Base-by-base conservation (phyloP, 2,329 filamentous ascomycete species). In the Elsinoe necatrix region DNA sequence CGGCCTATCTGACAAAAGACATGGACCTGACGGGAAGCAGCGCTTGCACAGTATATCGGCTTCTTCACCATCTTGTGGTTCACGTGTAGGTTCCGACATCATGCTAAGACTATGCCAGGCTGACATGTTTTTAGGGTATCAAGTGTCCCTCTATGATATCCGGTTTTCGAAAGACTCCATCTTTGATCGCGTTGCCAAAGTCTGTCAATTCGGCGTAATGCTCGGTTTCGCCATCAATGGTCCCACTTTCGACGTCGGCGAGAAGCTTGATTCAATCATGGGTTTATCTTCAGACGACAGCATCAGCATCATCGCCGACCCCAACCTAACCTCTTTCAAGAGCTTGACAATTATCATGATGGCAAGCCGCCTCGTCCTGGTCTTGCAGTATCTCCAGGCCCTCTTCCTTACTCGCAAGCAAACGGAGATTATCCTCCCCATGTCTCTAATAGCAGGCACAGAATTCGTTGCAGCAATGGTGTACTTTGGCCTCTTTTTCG, bases 41-140 rank as follows among this genome's bases (percentile, higher is more conserved):
- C 58, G 3, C 60, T 75, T 1, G 64, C 63, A 31, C 63, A 75
- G 34, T 77, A 81, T 63, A 70, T 80, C 54, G 71, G 79, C 41
- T 80, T 79, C 65, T 75, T 82, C 63, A 68, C 78, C 20, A 72
- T 86, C 16, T 71, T 86, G 4, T 86, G 83, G 83, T 79, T 84
- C 58, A 84, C 80, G n/a, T 87, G 84, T 83, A 75, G 25, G 84
- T 34, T 73, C n/a, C n/a, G n/a, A n/a, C n/a, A n/a, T n/a, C n/a
- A n/a, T n/a, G n/a, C n/a, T n/a, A n/a, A n/a, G n/a, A n/a, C n/a
- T n/a, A n/a, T n/a, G n/a, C n/a, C n/a, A n/a, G n/a, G n/a, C n/a
- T n/a, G n/a, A n/a, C n/a, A n/a, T n/a, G n/a, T n/a, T n/a, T n/a
- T n/a, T n/a, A n/a, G 86, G 84, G 84, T 76, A 85, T 34, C 74